Conservation (phyloP, 495 filamentous ascomycete genomes). For the Cercophora samala region DNA sequence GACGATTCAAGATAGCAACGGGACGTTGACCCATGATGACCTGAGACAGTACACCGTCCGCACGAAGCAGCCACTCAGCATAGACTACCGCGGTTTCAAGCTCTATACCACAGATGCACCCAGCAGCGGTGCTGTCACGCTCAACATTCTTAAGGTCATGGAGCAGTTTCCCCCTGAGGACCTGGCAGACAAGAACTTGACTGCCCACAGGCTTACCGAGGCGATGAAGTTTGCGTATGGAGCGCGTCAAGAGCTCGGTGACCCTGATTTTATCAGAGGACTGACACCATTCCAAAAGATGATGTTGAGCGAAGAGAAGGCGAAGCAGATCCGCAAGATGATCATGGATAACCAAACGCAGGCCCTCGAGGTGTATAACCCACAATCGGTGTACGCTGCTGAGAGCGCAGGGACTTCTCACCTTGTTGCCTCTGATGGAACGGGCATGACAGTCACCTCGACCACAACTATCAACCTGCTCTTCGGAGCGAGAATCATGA, state of each 20-base stretch:
- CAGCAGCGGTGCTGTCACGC: conserved; percentile 65
- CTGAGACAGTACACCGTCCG: conserved; percentile 64
- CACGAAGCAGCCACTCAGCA: conserved; percentile 57
- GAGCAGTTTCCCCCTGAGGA: conserved; percentile 60
- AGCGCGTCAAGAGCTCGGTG: conserved; percentile 66
- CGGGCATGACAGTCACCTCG: conserved; percentile 66
- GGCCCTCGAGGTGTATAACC: conserved; percentile 68
- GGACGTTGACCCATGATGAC: conserved; percentile 80
- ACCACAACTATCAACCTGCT: conserved; percentile 84
- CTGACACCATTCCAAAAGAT: conserved; percentile 45
- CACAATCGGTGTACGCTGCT: conserved; percentile 38
- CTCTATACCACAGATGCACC: conserved; percentile 69
- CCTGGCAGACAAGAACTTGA: conserved; percentile 39
- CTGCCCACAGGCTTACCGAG: conserved; percentile 78
- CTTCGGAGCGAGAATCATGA: conserved; percentile 74
- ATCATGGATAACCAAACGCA: conserved; percentile 69
- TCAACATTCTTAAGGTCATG: conserved; percentile 73
- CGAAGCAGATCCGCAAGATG: conserved; percentile 54
- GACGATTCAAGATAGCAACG: conserved; percentile 60
- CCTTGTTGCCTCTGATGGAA: conserved; percentile 63
- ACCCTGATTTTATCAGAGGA: conserved; percentile 66
- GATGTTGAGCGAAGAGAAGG: conserved; percentile 62
- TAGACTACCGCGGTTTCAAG: conserved; percentile 67
- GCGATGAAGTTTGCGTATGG: conserved; percentile 84
- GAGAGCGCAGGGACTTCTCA: conserved; percentile 70